These are phyloP conservation scores for Candida dendrica DNA, from an alignment of 805 yeast genomes.

Conservation along the genomic window DNA sequence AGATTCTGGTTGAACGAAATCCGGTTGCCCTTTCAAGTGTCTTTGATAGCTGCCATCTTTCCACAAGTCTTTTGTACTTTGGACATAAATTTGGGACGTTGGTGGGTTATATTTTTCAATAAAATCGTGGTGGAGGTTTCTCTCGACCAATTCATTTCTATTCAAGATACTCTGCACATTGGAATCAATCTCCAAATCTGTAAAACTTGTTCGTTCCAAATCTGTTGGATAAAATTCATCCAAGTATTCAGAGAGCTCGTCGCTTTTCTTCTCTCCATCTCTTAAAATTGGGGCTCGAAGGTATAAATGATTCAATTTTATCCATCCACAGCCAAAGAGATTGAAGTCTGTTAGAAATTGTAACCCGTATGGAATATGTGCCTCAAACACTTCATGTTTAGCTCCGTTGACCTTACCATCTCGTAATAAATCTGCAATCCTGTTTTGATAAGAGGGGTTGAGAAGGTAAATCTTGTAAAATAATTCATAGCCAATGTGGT, in stretches of 20 bases:
- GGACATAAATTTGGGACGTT: slow-evolving; percentile 22
- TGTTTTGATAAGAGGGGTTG: slow-evolving; percentile 50
- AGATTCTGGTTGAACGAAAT: slow-evolving; percentile 20
- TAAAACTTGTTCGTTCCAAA: slow-evolving; percentile 48
- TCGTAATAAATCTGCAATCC: slow-evolving; percentile 45
- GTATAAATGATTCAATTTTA: slow-evolving; percentile 37
- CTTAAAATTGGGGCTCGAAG: slow-evolving; percentile 53
- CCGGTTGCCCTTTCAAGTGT: slow-evolving; percentile 27
- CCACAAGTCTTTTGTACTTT: slow-evolving; percentile 49
- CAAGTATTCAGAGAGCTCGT: slow-evolving; percentile 27
- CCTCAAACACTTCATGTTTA: slow-evolving; percentile 53
- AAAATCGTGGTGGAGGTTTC: slow-evolving; percentile 46
- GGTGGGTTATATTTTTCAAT: slow-evolving; percentile 24
- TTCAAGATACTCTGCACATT: slow-evolving; percentile 55
- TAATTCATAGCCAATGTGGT: slow-evolving; percentile 52
- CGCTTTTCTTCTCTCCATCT: slow-evolving; percentile 22
- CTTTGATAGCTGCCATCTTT: slow-evolving; percentile 52
- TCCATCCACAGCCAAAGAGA: slow-evolving; percentile 78
- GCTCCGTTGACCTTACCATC: slow-evolving; percentile 33
- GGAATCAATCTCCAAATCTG: slow-evolving; percentile 68
- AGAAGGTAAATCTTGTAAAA: slow-evolving; percentile 64
- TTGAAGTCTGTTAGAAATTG: slow-evolving; percentile 84
- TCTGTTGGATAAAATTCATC: slow-evolving; percentile 17
- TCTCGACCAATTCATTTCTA: slow-evolving; percentile 33
- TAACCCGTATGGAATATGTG: slow-evolving; percentile 69